Percentiles rank a stretch among this genome's conserved stretches.
Conservation (phyloP, 2,329 filamentous ascomycete genomes). For the Domatiomyces globalis region DNA sequence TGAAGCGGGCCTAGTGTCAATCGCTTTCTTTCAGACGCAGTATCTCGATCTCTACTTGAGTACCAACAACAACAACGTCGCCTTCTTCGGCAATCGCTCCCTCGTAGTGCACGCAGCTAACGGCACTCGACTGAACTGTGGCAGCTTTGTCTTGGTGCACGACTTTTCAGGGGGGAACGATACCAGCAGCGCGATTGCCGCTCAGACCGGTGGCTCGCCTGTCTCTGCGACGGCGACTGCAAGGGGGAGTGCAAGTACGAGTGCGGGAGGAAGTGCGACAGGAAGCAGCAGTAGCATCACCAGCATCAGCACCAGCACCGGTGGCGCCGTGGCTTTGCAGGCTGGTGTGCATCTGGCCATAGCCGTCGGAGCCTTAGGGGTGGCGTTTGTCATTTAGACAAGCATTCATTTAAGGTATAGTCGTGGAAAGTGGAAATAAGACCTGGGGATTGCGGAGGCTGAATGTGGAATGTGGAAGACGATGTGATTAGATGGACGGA, state of each 20-base stretch:
- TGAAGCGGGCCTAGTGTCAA: slow-evolving; percentile 5
- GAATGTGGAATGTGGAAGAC: background rate
- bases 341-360: background rate
- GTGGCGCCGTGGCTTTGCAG: background rate
- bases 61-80: slow-evolving; percentile 25
- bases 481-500: too few relatives aligned
- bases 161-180: background rate
- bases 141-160: slow-evolving; percentile 32
- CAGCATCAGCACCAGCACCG: background rate
- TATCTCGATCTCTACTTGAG: slow-evolving; percentile 39
- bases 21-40: slow-evolving; percentile 18
- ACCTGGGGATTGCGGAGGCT: background rate
- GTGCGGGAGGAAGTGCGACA: background rate
- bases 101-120: slow-evolving; percentile 42
- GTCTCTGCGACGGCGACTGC: background rate
- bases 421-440: background rate
- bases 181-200: background rate
- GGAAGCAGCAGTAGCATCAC: background rate
- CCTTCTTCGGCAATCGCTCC: slow-evolving; percentile 41
- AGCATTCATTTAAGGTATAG: background rate
- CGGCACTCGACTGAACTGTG: slow-evolving; percentile 42
- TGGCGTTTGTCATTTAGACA: background rate
- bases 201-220: too few relatives aligned
- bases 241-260: background rate
- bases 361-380: background rate